Percentiles rank a stretch among this genome's conserved stretches.
These are phyloP conservation scores for Phytophthora cryptogea DNA, from an alignment of 352 stramenopile genomes.

Conservation along the genomic window DNA sequence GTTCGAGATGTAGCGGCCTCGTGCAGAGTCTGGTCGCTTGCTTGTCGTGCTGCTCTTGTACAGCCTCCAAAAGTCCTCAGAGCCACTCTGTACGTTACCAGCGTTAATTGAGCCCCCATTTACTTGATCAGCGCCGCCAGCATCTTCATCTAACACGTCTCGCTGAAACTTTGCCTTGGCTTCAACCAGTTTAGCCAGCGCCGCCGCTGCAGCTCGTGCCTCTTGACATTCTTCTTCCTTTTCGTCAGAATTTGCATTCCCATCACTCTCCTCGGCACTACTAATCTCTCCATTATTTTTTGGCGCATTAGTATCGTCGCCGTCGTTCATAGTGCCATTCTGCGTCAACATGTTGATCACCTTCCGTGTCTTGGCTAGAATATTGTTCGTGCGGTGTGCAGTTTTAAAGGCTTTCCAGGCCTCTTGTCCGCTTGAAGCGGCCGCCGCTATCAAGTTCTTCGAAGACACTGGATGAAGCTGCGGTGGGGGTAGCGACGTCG, in stretches of 20 bases:
- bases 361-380: conserved; percentile 65
- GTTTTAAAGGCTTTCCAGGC: conserved; percentile 69
- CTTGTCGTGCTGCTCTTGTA: conserved; percentile 52
- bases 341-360: conserved; percentile 40
- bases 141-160: conserved; percentile 55
- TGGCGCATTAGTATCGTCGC: conserved; percentile 1
- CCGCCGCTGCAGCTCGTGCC: conserved; percentile 5
- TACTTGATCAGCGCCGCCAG: background rate
- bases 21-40: conserved; percentile 52
- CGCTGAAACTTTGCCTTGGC: conserved; percentile 40
- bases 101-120: conserved; percentile 1
- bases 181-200: conserved; percentile 24
- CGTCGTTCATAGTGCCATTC: conserved; percentile 20
- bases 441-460: conserved; percentile 21
- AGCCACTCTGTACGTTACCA: conserved; percentile 6
- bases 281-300: background rate
- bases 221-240: conserved; percentile 15
- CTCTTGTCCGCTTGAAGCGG: conserved; percentile 27
- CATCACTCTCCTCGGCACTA: conserved; percentile 7
- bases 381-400: conserved; percentile 58
- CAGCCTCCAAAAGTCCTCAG: conserved; percentile 57
- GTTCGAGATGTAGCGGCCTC: conserved; percentile 62
- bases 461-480: conserved; percentile 21
- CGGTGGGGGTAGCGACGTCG: conserved; percentile 9
- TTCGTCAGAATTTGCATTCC: conserved; percentile 11